Evolutionary conservation across 306 rosid genomes (phyloP), one percentile per base, ranked within the genome.

Genomic region (Glycyrrhiza uralensis): DNA sequence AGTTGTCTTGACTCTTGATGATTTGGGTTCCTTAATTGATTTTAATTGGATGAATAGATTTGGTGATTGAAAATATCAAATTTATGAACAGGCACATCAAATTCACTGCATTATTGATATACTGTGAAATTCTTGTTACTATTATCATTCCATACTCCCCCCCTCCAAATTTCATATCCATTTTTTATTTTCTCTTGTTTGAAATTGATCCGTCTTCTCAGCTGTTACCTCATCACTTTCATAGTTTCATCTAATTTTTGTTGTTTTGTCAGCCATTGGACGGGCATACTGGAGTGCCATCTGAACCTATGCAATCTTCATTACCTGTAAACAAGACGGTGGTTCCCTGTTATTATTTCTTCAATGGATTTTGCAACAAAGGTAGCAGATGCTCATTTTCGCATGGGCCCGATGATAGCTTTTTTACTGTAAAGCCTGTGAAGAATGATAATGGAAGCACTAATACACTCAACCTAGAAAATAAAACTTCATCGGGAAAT

Each of bases 291-390:
- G 92, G 85, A 85, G 82, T 44, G 45, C 75, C 76, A 44, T 74
- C 86, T 80, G 95, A 91, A 54, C 75, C 92, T 64, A 39, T 81
- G 18, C 79, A 74, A 15, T 70, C 78, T 75, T 79, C 96, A 33
- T 36, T 80, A 52, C 84, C 88, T 38, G 87, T 76, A 52, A 84
- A 72, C 82, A 93, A 89, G 87, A 78, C 86, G 23, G 64, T 9
- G n/a, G 72, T 79, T 85, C 95, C 92, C 47, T 91, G 96, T 72
- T 91, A 85, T 69, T 94, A 81, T 74, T 89, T 83, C 87, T 85
- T 85, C 56, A 83, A 87, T 44, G 95, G 97, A 23, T 85, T 51
- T 84, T 94, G 98, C 87, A 89, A 76, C 42, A 94, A 87, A 87
- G 97, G 97, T 47, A 90, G 82, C 50, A 79, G 42, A 24, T 94